Percentiles rank a stretch among this genome's conserved stretches.
Evolutionary conservation across 2,329 filamentous ascomycete species (phyloP).

Genomic region (Colletotrichum sp.): DNA sequence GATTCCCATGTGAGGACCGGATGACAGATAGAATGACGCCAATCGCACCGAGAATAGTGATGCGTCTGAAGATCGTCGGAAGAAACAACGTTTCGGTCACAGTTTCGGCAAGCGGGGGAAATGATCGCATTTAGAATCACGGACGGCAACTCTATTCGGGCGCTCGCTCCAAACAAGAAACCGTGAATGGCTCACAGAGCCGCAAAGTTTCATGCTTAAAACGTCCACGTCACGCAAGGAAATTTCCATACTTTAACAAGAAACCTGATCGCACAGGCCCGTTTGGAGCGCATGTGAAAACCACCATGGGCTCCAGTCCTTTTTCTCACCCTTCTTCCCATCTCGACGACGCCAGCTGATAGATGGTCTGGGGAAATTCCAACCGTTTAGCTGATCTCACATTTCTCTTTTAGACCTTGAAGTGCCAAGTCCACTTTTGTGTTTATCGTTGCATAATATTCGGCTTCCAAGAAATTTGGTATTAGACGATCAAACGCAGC

Average conservation of each 20-base stretch:
- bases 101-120: not conserved
- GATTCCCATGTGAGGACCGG: not conserved
- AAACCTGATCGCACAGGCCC: not conserved
- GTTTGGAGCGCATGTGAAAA: not conserved
- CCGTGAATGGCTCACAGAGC: conserved; percentile 9
- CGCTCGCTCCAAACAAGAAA: not conserved
- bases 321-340: not conserved
- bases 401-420: not conserved
- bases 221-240: conserved; percentile 1
- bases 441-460: not conserved
- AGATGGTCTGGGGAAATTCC: not conserved
- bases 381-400: not conserved
- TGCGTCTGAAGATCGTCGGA: not conserved
- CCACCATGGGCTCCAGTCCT: not conserved
- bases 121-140: not conserved
- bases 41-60: not conserved
- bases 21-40: conserved; percentile 1
- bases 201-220: conserved; percentile 10
- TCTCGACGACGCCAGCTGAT: not conserved
- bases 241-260: not conserved
- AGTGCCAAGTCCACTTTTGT: not conserved
- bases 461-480: not conserved
- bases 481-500: not conserved
- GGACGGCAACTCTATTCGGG: conserved; percentile 1
- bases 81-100: not conserved